A percentile compares a stretch with the other conserved stretches of the same genome.
phyloP scores from a whole-genome alignment of 2,329 filamentous ascomycete species.

The Sarocladium oryzae region DNA sequence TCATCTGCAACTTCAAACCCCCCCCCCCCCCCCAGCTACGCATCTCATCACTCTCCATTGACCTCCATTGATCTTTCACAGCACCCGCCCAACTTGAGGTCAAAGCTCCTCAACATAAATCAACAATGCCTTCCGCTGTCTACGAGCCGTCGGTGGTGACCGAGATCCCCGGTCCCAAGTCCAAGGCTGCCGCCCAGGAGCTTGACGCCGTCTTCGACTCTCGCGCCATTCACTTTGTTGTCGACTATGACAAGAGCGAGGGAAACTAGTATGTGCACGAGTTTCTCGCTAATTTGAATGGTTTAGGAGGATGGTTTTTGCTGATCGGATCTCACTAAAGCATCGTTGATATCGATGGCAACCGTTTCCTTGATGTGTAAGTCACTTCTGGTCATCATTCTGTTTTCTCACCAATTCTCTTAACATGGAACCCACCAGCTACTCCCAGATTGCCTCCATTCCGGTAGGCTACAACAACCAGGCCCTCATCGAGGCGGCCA shows the following conservation, averaged over 20 bases:
- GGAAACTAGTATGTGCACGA: slow-evolving; percentile 42
- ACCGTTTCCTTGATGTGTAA: slow-evolving; percentile 42
- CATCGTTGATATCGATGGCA: slow-evolving; percentile 44
- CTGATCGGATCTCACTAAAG: slow-evolving; percentile 13
- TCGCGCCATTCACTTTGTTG: slow-evolving; percentile 45
- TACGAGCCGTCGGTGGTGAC: slow-evolving; percentile 27
- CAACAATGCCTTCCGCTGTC: slow-evolving; percentile 25
- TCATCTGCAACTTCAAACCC: too few species aligned
- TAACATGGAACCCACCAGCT: slow-evolving; percentile 33
- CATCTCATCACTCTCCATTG: too few species aligned
- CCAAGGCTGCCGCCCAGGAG: slow-evolving; percentile 32
- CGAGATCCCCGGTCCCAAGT: slow-evolving; percentile 33
- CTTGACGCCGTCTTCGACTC: slow-evolving; percentile 45
- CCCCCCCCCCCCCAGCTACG: too few species aligned
- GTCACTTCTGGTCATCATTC: slow-evolving; percentile 15
- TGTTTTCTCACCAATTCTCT: too few species aligned
- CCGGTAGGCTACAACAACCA: slow-evolving; percentile 80
- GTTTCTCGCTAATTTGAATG: not conserved
- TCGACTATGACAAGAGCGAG: slow-evolving; percentile 44
- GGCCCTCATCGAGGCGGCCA: slow-evolving; percentile 56
- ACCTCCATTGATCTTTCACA: too few species aligned
- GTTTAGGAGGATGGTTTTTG: not conserved
- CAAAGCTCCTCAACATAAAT: slow-evolving; percentile 14
- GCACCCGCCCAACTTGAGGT: too few species aligned
- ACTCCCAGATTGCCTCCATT: slow-evolving; percentile 79